Conservation (phyloP, 768 basidiomycete species). For the Suillus variegatus region DNA sequence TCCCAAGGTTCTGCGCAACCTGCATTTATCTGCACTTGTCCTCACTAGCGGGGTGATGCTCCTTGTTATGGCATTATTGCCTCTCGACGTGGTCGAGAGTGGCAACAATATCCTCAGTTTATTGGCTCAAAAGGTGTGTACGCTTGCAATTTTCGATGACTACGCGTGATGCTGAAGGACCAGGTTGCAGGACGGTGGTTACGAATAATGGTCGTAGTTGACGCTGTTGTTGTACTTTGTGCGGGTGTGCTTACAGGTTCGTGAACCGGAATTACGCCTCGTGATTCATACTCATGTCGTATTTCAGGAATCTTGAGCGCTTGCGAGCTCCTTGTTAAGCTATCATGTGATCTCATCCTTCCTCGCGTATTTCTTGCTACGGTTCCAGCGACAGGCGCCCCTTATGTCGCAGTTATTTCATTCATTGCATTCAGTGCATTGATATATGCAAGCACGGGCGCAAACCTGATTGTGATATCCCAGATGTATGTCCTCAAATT, state of each 20-base stretch:
- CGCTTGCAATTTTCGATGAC: background rate
- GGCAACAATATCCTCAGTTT: constrained; percentile 65
- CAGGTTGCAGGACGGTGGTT: constrained; percentile 65
- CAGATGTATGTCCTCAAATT: constrained; percentile 46
- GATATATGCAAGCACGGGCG: constrained; percentile 61
- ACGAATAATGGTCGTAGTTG: constrained; percentile 59
- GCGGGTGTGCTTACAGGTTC: constrained; percentile 71
- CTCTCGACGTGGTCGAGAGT: constrained; percentile 45
- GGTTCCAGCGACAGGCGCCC: constrained; percentile 51
- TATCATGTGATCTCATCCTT: constrained; percentile 60
- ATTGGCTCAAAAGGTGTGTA: constrained; percentile 56
- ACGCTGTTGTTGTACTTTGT: constrained; percentile 71
- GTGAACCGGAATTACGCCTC: constrained; percentile 5
- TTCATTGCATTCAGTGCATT: constrained; percentile 51
- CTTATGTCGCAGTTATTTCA: constrained; percentile 50
- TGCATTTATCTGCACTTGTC: constrained; percentile 59
- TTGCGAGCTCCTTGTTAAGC: constrained; percentile 57
- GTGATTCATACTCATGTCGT: constrained; percentile 5
- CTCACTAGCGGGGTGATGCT: constrained; percentile 60
- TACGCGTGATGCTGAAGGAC: constrained; percentile 1
- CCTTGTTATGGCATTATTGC: constrained; percentile 60
- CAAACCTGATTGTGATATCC: constrained; percentile 52
- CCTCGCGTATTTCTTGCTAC: constrained; percentile 51
- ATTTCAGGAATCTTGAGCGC: constrained; percentile 55
- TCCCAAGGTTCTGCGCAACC: constrained; percentile 61